phyloP scores from a whole-genome alignment of 2,329 filamentous ascomycete genomes.

The Fusarium sp. region DNA sequence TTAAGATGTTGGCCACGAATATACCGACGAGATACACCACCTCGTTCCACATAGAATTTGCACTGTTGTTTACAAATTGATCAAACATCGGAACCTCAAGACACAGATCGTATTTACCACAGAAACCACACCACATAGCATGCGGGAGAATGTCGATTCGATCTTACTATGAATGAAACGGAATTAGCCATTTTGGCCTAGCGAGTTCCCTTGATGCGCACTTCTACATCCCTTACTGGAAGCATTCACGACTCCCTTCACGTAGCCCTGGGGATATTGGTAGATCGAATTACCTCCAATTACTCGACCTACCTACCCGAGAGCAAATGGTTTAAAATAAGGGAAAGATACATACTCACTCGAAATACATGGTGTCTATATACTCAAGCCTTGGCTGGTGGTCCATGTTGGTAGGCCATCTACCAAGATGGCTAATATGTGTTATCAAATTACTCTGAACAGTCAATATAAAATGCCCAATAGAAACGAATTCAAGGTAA shows the following conservation, averaged over 20 bases:
- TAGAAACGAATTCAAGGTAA: background rate
- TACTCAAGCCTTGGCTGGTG: background rate
- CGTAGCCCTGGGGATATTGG: background rate
- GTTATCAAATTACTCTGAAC: background rate
- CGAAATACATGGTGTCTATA: background rate
- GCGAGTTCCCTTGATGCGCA: background rate
- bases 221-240: background rate
- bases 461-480: background rate
- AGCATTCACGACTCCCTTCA: background rate
- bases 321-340: fast-evolving
- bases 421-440: background rate
- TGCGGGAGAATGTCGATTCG: background rate
- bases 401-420: background rate
- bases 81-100: background rate
- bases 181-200: background rate
- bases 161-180: background rate
- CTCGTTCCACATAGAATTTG: too few relatives aligned
- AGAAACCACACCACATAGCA: background rate
- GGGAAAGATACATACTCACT: too few relatives aligned
- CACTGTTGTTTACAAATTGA: background rate
- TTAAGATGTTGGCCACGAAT: background rate
- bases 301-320: too few relatives aligned
- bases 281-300: background rate
- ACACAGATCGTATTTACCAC: background rate
- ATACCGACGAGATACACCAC: fast-evolving